phyloP scores from a whole-genome alignment of 805 yeast genomes.

The Maudiozyma pseudohumilis region DNA sequence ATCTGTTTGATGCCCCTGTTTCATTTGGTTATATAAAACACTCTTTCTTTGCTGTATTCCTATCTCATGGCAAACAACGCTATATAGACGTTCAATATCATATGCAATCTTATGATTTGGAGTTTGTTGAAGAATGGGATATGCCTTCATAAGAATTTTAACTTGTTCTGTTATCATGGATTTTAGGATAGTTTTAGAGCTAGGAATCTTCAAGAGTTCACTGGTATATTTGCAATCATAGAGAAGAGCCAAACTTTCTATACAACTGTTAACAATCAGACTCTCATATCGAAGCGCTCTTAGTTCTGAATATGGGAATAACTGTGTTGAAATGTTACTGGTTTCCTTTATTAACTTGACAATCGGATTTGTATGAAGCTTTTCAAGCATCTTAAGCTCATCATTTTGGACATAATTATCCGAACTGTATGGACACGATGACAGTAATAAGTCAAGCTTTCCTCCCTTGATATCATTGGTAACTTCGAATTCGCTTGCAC shows the following conservation, averaged over 20 bases:
- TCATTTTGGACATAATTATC: too few relatives aligned
- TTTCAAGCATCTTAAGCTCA: too few relatives aligned
- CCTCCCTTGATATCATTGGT: not conserved
- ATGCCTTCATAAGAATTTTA: slow-evolving; percentile 9
- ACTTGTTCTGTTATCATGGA: slow-evolving; percentile 20
- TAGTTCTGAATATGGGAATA: slow-evolving; percentile 16
- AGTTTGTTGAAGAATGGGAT: slow-evolving; percentile 11
- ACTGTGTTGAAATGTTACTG: not conserved
- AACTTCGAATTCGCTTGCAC: slow-evolving; percentile 1
- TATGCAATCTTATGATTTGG: slow-evolving; percentile 23
- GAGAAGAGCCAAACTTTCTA: slow-evolving; percentile 19
- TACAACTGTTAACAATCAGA: slow-evolving; percentile 18
- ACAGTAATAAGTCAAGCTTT: slow-evolving; percentile 4
- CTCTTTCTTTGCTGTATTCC: slow-evolving; percentile 36
- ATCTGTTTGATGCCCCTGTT: slow-evolving; percentile 40
- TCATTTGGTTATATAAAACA: slow-evolving; percentile 19
- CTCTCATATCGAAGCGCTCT: slow-evolving; percentile 16
- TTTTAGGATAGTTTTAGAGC: slow-evolving; percentile 6
- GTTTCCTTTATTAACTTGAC: slow-evolving; percentile 4
- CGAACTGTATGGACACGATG: too few relatives aligned
- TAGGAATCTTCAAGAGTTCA: slow-evolving; percentile 12
- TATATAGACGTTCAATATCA: slow-evolving; percentile 28
- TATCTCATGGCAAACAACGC: slow-evolving; percentile 28
- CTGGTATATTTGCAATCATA: slow-evolving; percentile 15
- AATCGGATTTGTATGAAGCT: slow-evolving; percentile 3